A percentile compares a stretch with the other conserved stretches of the same genome.
Evolutionary conservation across 1,284 basidiomycete species (phyloP).

Genomic region (Melanopsichium pennsylvanicum): DNA sequence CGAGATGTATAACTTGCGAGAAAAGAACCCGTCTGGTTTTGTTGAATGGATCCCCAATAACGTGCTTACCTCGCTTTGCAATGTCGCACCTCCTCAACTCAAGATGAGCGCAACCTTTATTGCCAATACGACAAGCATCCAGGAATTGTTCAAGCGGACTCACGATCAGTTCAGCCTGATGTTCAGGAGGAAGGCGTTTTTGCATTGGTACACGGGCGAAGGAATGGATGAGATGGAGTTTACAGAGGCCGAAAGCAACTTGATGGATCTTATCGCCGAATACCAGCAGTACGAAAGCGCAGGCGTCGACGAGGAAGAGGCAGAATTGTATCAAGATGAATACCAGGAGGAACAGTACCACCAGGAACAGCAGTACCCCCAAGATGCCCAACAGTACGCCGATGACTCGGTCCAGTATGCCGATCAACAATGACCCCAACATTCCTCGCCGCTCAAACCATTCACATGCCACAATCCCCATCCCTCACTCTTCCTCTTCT

Average conservation of each 20-base stretch:
- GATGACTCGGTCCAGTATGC: slow-evolving; percentile 37
- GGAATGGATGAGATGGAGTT: slow-evolving; percentile 68
- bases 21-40: slow-evolving; percentile 58
- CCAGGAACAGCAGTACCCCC: not conserved
- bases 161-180: slow-evolving; percentile 63
- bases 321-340: slow-evolving; percentile 46
- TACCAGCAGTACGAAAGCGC: slow-evolving; percentile 63
- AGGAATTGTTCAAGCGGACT: slow-evolving; percentile 64
- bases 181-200: slow-evolving; percentile 66
- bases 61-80: slow-evolving; percentile 63
- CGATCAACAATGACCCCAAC: slow-evolving; percentile 17
- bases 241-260: slow-evolving; percentile 65
- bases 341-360: slow-evolving; percentile 17
- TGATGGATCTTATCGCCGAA: slow-evolving; percentile 67
- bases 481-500: too few relatives aligned
- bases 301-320: slow-evolving; percentile 67
- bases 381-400: too few relatives aligned
- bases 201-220: slow-evolving; percentile 67
- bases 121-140: slow-evolving; percentile 65
- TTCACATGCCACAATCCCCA: too few relatives aligned
- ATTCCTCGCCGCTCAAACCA: not conserved
- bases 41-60: slow-evolving; percentile 67
- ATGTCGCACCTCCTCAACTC: slow-evolving; percentile 60
- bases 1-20: slow-evolving; percentile 63
- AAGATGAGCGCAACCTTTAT: slow-evolving; percentile 66